These are phyloP conservation scores for Barbatosphaeria neglecta DNA, from an alignment of 495 filamentous ascomycete species.

Conservation along the genomic window DNA sequence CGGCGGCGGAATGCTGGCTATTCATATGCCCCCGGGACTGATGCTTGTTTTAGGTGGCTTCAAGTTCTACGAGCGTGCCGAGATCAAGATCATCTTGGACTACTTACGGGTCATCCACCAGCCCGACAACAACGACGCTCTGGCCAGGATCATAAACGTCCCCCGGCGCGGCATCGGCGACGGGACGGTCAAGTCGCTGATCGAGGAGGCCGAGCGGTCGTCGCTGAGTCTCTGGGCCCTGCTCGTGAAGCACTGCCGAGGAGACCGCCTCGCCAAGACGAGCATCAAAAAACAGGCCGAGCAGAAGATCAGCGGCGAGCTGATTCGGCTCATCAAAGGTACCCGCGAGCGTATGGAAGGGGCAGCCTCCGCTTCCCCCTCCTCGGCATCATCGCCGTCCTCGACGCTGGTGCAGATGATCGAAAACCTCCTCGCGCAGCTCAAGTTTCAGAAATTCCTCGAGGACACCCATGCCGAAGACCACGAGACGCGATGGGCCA, in stretches of 20 bases:
- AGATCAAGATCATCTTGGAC: slow-evolving; percentile 82
- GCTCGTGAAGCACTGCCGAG: slow-evolving; percentile 58
- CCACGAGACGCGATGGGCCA: slow-evolving; percentile 77
- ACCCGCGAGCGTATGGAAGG: slow-evolving; percentile 51
- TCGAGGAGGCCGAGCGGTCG: slow-evolving; percentile 62
- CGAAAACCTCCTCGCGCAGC: slow-evolving; percentile 58
- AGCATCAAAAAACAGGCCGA: slow-evolving; percentile 58
- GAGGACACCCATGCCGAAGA: slow-evolving; percentile 59
- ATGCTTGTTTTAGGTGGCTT: slow-evolving; percentile 39
- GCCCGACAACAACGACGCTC: slow-evolving; percentile 77
- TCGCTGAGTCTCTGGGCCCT: slow-evolving; percentile 65
- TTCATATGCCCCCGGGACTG: not conserved
- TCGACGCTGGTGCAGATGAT: slow-evolving; percentile 59
- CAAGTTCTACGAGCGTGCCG: slow-evolving; percentile 83
- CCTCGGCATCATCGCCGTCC: slow-evolving; percentile 20
- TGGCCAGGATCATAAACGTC: slow-evolving; percentile 75
- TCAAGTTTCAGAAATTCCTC: slow-evolving; percentile 64
- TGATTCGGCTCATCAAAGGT: slow-evolving; percentile 43
- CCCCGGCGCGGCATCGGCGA: slow-evolving; percentile 77
- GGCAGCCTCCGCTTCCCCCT: slow-evolving; percentile 18
- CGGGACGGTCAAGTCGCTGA: slow-evolving; percentile 55
- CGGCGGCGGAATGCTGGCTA: too few relatives aligned
- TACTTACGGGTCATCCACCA: slow-evolving; percentile 81
- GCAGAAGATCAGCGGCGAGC: slow-evolving; percentile 32
- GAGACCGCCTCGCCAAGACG: slow-evolving; percentile 51